These are phyloP conservation scores for Solidago caesia DNA, from an alignment of 129 eudicot genomes.

Conservation along the genomic window DNA sequence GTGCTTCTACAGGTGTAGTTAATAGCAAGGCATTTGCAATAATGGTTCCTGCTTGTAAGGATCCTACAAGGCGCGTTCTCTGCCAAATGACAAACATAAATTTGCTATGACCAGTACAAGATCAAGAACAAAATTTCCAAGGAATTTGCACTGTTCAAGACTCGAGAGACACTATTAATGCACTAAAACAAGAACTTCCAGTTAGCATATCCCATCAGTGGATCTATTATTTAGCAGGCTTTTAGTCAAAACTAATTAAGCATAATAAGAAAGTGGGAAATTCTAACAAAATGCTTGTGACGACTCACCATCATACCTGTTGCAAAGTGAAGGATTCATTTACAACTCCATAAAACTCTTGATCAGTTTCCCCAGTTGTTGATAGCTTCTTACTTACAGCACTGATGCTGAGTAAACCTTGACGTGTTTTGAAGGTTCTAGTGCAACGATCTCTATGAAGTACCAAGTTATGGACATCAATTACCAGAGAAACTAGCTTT, in stretches of 20 bases:
- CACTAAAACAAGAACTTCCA: too few species aligned
- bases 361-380: constrained; percentile 10
- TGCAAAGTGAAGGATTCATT: constrained; percentile 23
- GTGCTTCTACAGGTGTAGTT: constrained; percentile 63
- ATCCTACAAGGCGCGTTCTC: constrained; percentile 32
- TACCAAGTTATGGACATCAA: constrained; percentile 17
- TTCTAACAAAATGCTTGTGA: background rate
- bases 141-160: too few species aligned
- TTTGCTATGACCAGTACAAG: background rate
- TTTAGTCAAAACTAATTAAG: background rate
- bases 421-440: background rate
- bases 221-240: background rate
- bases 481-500: constrained; percentile 35
- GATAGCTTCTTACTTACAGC: constrained; percentile 24
- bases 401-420: background rate
- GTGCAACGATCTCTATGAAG: constrained; percentile 5
- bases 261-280: background rate
- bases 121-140: background rate
- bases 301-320: constrained; percentile 48
- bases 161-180: too few species aligned
- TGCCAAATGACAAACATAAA: constrained; percentile 37
- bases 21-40: constrained; percentile 19
- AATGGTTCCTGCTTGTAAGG: background rate
- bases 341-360: background rate
- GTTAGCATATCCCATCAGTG: background rate